phyloP scores from a whole-genome alignment of 768 basidiomycete species.

The Lactarius sp. region DNA sequence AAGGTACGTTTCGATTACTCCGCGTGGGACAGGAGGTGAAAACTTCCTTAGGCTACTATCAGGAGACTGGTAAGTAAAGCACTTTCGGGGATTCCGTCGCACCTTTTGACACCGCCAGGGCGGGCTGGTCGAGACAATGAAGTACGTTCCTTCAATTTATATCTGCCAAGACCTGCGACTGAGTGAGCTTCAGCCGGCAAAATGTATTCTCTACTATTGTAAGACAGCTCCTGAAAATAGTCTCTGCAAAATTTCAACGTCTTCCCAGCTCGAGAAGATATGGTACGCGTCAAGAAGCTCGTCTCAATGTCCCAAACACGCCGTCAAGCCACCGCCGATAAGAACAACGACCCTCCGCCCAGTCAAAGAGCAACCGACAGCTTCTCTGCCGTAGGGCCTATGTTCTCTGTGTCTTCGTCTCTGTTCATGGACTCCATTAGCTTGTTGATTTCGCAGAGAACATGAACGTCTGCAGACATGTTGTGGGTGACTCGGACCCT shows the following conservation, averaged over 20 bases:
- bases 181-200: constrained; percentile 51
- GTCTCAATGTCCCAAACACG: constrained; percentile 45
- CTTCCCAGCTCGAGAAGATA: constrained; percentile 68
- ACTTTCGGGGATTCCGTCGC: constrained; percentile 3
- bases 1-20: constrained; percentile 44
- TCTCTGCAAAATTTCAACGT: not conserved
- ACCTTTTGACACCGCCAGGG: constrained; percentile 38
- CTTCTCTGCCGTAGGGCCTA: constrained; percentile 47
- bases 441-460: constrained; percentile 56
- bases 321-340: constrained; percentile 41
- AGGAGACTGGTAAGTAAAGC: constrained; percentile 65
- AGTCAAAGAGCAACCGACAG: constrained; percentile 67
- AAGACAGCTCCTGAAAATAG: constrained; percentile 25
- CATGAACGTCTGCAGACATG: constrained; percentile 57
- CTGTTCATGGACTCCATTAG: constrained; percentile 34
- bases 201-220: constrained; percentile 84
- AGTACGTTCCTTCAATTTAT: constrained; percentile 38
- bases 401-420: constrained; percentile 22
- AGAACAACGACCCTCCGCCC: constrained; percentile 48
- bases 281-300: constrained; percentile 47
- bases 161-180: constrained; percentile 1
- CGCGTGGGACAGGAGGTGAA: constrained; percentile 1
- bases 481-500: constrained; percentile 42
- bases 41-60: constrained; percentile 66
- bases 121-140: constrained; percentile 74